Evolutionary conservation across 2,329 filamentous ascomycete species (phyloP).

Genomic region (Xylariaceae sp.): DNA sequence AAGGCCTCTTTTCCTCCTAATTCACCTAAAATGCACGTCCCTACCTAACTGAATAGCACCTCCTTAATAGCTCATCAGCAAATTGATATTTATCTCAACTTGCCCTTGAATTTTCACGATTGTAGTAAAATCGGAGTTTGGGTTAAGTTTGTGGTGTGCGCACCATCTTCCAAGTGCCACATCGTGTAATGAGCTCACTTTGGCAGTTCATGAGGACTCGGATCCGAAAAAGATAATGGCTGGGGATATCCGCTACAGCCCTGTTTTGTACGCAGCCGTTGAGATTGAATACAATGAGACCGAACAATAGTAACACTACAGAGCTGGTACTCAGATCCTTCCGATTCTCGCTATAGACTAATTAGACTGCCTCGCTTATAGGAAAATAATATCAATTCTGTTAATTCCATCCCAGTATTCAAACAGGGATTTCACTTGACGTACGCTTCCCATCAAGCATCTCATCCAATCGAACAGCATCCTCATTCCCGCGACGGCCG

Average conservation of each 20-base stretch:
- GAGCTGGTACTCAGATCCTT: not conserved
- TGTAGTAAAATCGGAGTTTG: no score
- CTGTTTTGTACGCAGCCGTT: not conserved
- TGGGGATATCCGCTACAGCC: no score
- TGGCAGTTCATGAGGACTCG: no score
- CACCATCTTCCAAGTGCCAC: no score
- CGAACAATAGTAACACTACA: not conserved
- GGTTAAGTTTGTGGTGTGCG: no score
- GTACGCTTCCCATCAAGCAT: conserved; percentile 29
- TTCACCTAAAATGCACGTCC: no score
- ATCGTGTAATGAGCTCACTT: no score
- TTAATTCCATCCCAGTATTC: not conserved
- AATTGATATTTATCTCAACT: not conserved
- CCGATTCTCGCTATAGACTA: not conserved
- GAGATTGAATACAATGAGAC: not conserved
- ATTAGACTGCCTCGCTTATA: not conserved
- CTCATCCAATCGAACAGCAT: conserved; percentile 46
- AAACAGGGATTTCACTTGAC: conserved; percentile 2
- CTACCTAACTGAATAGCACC: no score
- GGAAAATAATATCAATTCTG: not conserved
- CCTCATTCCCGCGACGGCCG: conserved; percentile 52
- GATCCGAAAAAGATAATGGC: no score
- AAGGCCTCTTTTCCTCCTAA: not conserved
- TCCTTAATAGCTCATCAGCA: not conserved
- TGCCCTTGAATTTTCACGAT: not conserved